These are phyloP conservation scores for Prinsepia uniflora DNA, from an alignment of 306 rosid species.

Conservation along the genomic window DNA sequence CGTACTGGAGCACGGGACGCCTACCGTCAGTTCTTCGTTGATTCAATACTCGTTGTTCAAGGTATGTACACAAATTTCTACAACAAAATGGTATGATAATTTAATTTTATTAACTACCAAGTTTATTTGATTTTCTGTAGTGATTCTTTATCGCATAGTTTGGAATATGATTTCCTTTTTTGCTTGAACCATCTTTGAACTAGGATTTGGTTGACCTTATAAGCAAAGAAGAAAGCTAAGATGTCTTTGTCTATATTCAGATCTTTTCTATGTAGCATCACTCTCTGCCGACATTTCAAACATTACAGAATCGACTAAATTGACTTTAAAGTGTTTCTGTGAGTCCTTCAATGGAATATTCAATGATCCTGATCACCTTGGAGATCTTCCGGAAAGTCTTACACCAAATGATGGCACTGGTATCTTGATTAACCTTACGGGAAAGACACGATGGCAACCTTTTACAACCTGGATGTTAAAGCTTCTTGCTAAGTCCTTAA, in stretches of 20 bases:
- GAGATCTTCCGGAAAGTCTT: slow-evolving; percentile 51
- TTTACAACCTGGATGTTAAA: slow-evolving; percentile 80
- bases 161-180: not conserved
- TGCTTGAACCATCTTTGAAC: not conserved
- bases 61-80: slow-evolving; percentile 35
- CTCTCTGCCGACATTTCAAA: slow-evolving; percentile 30
- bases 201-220: not conserved
- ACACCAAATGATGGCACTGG: slow-evolving; percentile 63
- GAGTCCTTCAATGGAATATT: slow-evolving; percentile 47
- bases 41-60: slow-evolving; percentile 62
- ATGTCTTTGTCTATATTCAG: slow-evolving; percentile 33
- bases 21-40: slow-evolving; percentile 62
- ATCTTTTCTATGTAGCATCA: slow-evolving; percentile 55
- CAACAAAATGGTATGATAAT: not conserved
- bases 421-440: slow-evolving; percentile 54
- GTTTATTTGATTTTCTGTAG: not conserved
- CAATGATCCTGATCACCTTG: slow-evolving; percentile 49
- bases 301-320: slow-evolving; percentile 34
- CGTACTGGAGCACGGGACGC: slow-evolving; percentile 68
- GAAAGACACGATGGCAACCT: slow-evolving; percentile 66
- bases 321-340: slow-evolving; percentile 58
- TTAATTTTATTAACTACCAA: not conserved
- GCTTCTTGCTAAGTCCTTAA: slow-evolving; percentile 66
- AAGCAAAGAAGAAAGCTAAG: not conserved
- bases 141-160: too few relatives aligned